These are phyloP conservation scores for Thalassiosira oceanica DNA, from an alignment of 352 stramenopile genomes.

Conservation along the genomic window DNA sequence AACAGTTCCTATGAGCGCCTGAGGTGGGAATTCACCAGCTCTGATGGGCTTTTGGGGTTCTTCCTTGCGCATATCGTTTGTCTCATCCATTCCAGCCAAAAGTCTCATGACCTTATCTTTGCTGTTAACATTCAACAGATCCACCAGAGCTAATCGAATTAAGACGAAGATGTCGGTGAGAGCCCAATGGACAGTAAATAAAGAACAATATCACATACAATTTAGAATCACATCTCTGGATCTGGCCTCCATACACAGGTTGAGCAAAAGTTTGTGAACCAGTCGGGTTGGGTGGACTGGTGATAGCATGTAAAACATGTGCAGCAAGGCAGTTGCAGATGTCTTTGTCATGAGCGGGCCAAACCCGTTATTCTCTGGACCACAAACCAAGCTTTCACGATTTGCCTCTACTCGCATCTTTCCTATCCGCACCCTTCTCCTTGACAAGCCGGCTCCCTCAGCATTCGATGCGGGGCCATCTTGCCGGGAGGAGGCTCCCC, in stretches of 20 bases:
- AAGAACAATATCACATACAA: background rate
- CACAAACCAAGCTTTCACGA: slow-evolving; percentile 54
- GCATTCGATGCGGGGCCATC: slow-evolving; percentile 56
- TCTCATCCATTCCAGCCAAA: too few relatives aligned
- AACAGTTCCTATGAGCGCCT: slow-evolving; percentile 65
- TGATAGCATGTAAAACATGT: slow-evolving; percentile 79
- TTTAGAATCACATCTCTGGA: slow-evolving; percentile 24
- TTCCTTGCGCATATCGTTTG: too few relatives aligned
- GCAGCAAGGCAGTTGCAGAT: slow-evolving; percentile 67
- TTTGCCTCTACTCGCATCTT: slow-evolving; percentile 68
- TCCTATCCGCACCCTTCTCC: slow-evolving; percentile 54
- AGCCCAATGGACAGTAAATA: too few relatives aligned
- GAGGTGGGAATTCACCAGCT: slow-evolving; percentile 72
- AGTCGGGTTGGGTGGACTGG: slow-evolving; percentile 76
- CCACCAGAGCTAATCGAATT: too few relatives aligned
- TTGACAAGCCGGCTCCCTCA: too few relatives aligned
- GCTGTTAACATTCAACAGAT: too few relatives aligned
- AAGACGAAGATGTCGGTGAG: too few relatives aligned
- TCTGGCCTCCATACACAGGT: slow-evolving; percentile 63
- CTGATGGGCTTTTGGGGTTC: too few relatives aligned
- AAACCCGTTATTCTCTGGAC: slow-evolving; percentile 26
- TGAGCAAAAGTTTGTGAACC: slow-evolving; percentile 82
- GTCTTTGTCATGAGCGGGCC: slow-evolving; percentile 47
- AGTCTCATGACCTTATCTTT: too few relatives aligned
- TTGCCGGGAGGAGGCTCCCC: slow-evolving; percentile 19